Conservation (phyloP, 345 rosid genomes). For the Carallia pectinifolia region DNA sequence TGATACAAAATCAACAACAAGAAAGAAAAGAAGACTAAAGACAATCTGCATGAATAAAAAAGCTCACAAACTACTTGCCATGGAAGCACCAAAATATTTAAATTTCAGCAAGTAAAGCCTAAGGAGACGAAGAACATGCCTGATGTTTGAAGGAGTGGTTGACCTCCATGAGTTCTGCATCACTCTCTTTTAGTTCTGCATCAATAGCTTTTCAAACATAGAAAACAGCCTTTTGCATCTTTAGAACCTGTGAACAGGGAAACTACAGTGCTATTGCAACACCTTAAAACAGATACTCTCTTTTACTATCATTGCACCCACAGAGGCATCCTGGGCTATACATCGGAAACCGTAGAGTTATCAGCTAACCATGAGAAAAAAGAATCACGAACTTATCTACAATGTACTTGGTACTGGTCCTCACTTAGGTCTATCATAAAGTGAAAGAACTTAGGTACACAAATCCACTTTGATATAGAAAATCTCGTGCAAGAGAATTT, state of each 20-base stretch:
- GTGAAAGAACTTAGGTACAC: too few species aligned
- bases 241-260: constrained; percentile 50
- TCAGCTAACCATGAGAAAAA: background rate
- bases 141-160: constrained; percentile 60
- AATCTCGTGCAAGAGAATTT: background rate
- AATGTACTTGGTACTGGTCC: too few species aligned
- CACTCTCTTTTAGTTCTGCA: constrained; percentile 50
- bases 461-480: too few species aligned
- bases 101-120: too few species aligned
- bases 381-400: background rate
- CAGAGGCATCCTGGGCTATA: too few species aligned
- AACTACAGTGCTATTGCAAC: background rate
- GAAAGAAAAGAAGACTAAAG: constrained; percentile 73
- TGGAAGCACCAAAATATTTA: background rate
- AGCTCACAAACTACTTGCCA: background rate
- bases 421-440: background rate
- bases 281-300: background rate
- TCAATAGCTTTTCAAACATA: constrained; percentile 21
- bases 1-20: constrained; percentile 75
- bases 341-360: background rate
- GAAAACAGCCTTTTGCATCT: constrained; percentile 68
- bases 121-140: constrained; percentile 35
- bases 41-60: constrained; percentile 56
- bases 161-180: constrained; percentile 53
- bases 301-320: background rate